A percentile compares a stretch with the other conserved stretches of the same genome.
These are phyloP conservation scores for Fistulina hepatica DNA, from an alignment of 1,284 basidiomycete species.

Conservation along the genomic window DNA sequence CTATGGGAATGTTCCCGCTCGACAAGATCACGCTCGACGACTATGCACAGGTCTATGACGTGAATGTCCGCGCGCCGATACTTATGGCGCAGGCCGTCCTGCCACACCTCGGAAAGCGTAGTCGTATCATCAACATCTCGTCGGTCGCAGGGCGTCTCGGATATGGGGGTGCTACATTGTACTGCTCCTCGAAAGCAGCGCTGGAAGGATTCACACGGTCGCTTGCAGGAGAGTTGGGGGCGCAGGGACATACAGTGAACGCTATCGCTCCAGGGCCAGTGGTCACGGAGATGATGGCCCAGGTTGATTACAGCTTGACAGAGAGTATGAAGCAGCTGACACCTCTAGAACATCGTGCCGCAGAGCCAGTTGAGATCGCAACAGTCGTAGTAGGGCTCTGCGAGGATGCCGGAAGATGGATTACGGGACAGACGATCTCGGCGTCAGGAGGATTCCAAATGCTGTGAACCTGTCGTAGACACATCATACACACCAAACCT, in stretches of 20 bases:
- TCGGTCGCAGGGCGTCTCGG: background rate
- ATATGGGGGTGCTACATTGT: background rate
- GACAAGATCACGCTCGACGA: background rate
- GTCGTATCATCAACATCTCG: slow-evolving; percentile 1
- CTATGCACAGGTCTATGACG: background rate
- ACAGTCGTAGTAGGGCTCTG: background rate
- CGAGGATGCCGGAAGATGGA: background rate
- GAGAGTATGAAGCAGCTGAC: background rate
- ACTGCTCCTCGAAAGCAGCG: background rate
- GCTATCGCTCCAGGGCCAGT: background rate
- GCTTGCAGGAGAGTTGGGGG: background rate
- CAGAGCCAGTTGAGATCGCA: background rate
- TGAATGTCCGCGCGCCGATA: background rate
- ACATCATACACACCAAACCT: too few species aligned
- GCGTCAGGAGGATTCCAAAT: background rate
- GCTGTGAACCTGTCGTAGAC: too few species aligned
- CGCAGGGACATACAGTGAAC: background rate
- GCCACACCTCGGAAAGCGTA: background rate
- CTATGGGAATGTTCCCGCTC: too few species aligned
- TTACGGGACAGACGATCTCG: background rate
- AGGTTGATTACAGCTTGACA: background rate
- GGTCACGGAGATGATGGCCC: background rate
- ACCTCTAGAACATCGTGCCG: background rate
- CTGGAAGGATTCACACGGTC: background rate
- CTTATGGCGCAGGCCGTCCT: background rate